These are phyloP conservation scores for Pichia scutulata DNA, from an alignment of 805 yeast species.

Conservation along the genomic window DNA sequence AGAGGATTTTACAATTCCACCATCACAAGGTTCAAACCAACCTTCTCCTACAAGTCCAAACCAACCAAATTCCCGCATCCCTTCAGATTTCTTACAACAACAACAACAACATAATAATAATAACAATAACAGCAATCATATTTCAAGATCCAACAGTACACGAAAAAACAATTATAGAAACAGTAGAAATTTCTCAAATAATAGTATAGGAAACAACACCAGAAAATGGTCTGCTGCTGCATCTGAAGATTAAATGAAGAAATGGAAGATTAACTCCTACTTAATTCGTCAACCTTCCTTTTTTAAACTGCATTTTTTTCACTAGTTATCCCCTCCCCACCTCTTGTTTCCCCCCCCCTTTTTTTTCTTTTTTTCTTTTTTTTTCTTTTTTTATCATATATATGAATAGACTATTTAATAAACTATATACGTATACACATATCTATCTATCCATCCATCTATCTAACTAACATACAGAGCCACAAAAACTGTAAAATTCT, in stretches of 20 bases:
- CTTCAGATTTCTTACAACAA: neutral
- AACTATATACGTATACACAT: no score
- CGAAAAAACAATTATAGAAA: conserved; percentile 1
- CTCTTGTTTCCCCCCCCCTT: neutral
- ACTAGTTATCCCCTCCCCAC: neutral
- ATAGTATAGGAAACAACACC: neutral
- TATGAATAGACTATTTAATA: no score
- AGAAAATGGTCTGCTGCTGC: neutral
- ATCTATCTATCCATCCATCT: no score
- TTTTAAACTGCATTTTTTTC: no score
- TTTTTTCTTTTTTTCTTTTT: neutral
- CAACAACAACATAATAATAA: neutral
- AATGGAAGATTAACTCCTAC: no score
- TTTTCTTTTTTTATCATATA: neutral
- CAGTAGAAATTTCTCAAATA: conserved; percentile 1
- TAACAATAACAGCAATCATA: no score
- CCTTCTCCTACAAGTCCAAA: no score
- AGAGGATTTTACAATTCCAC: conserved; percentile 2
- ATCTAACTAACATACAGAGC: no score
- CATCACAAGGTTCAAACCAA: no score
- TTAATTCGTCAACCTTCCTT: no score
- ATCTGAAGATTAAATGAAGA: neutral
- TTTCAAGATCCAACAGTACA: conserved; percentile 1
- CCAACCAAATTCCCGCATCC: neutral
- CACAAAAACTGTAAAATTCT: no score